Base-by-base conservation (phyloP, 306 rosid species). In the Lotus japonicus region DNA sequence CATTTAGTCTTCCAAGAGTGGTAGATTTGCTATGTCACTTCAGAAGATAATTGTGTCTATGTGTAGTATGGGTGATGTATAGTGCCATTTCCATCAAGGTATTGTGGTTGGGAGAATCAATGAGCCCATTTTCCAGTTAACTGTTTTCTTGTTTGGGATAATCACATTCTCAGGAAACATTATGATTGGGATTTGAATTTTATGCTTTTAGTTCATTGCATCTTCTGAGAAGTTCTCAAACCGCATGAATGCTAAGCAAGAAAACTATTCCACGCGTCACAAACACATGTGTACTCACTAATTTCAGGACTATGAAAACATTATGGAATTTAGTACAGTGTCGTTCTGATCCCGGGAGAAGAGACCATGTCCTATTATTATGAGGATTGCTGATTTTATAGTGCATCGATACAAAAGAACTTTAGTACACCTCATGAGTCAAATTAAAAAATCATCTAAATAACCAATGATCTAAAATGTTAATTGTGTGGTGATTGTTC, bases 121-220 rank as follows among this genome's bases (percentile, higher is more conserved):
- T 45, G 67, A 59, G 36, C 36, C 72, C 51, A 63, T n/a, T 74
- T 74, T 58, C 64, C 64, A 2, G 60, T 38, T 28, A 45, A 17
- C 11, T 28, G 59, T 50, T 64, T 79, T 65, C 75, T 17, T 70
- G 77, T 65, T 75, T 64, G 41, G 70, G 71, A 70, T 64, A 58
- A 19, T 50, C 36, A 23, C 57, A 14, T 80, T 13, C 12, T 52
- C 7, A 43, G 69, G 79, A 42, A 54, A 81, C 82, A 81, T 15
- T 67, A 10, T 53, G 61, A 67, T 81, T 77, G 82, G 85, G 70
- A 81, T 66, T 77, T 68, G 82, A 67, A 77, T 49, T 56, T 11
- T 35, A 56, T 77, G 73, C 35, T 70, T 59, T 58, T 45, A 26
- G 76, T 81, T 72, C 82, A 77, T 55, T 72, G 82, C 48, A 72